Evolutionary conservation across 2,329 filamentous ascomycete species (phyloP), one percentile per base, ranked within the genome.

Genomic region (Fusarium begoniae): DNA sequence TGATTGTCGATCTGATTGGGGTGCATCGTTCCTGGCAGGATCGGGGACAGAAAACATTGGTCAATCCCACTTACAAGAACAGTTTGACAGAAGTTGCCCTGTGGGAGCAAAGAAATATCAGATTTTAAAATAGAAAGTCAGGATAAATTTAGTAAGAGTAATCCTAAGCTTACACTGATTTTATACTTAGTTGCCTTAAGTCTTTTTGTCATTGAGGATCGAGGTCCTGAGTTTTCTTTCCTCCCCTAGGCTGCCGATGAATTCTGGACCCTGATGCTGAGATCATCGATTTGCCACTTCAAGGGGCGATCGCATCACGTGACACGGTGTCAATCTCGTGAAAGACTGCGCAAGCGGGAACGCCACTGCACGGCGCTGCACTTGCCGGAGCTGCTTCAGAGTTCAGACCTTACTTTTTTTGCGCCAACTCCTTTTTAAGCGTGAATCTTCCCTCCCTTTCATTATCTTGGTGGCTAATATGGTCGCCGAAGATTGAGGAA

Each of bases 291-390:
- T 66, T 47, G 37, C 53, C 44, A 66, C 51, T 40, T 18, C 47
- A 43, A 61, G 30, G 26, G n/a, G 17, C 12, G 12, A 28, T 38
- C 8, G 1, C 22, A 24, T 80, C 81, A 82, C 80, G 56, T 82
- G 80, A 80, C 79, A 81, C 78, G 78, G 81, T 82, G 81, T 80
- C 74, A 79, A 76, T 73, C 65, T 70, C 67, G 67, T 68, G 57
- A 56, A 66, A 57, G 64, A 48, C 62, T 30, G 51, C 41, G 47
- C 35, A 53, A 59, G 28, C 63, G 64, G 54, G 53, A 58, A 75
- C 76, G 74, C 76, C 75, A 79, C 77, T 70, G 66, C 40, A 53
- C 51, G 56, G 70, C 75, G 75, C 76, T 70, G 67, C 44, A 47
- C 41, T 58, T 73, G 53, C 60, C 47, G 62, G 26, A 48, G 32